phyloP scores from a whole-genome alignment of 73 alveolate species.

The Paramecium bursaria region DNA sequence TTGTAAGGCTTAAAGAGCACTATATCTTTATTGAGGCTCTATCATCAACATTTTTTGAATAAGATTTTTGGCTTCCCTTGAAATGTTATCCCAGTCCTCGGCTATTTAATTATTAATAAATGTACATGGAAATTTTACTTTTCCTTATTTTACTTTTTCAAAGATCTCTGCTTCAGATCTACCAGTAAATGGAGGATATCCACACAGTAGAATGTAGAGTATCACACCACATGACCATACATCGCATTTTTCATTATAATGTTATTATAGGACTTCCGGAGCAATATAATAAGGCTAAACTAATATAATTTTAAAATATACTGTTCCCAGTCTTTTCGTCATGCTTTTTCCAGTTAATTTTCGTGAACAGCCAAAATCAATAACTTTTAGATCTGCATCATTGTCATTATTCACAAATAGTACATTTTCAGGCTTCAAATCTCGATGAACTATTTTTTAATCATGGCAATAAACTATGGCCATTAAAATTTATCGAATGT shows the following conservation, averaged over 20 bases:
- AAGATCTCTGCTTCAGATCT: conserved; percentile 71
- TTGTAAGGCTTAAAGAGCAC: conserved; percentile 70
- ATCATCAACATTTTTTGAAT: conserved; percentile 70
- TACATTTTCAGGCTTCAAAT: conserved; percentile 75
- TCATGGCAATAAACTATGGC: conserved; percentile 80
- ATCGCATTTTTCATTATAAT: conserved; percentile 76
- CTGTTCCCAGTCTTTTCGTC: conserved; percentile 70
- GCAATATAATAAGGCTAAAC: conserved; percentile 72
- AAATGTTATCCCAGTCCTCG: conserved; percentile 73
- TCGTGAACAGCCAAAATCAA: conserved; percentile 75
- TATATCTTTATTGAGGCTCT: conserved; percentile 64
- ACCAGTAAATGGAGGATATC: conserved; percentile 81
- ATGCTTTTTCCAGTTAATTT: conserved; percentile 62
- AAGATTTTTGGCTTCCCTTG: conserved; percentile 74
- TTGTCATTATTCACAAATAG: conserved; percentile 68
- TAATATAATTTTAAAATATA: background rate
- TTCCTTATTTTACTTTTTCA: conserved; percentile 70
- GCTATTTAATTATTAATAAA: conserved; percentile 30
- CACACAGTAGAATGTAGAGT: conserved; percentile 74
- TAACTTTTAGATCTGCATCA: conserved; percentile 68
- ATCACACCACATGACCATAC: conserved; percentile 83
- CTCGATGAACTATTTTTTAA: conserved; percentile 75
- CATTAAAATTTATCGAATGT: conserved; percentile 71
- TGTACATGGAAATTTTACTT: conserved; percentile 35
- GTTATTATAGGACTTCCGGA: conserved; percentile 74